Conservation (phyloP, 192 early-diverging fungal species). For the Lunasporangiospora selenospora region DNA sequence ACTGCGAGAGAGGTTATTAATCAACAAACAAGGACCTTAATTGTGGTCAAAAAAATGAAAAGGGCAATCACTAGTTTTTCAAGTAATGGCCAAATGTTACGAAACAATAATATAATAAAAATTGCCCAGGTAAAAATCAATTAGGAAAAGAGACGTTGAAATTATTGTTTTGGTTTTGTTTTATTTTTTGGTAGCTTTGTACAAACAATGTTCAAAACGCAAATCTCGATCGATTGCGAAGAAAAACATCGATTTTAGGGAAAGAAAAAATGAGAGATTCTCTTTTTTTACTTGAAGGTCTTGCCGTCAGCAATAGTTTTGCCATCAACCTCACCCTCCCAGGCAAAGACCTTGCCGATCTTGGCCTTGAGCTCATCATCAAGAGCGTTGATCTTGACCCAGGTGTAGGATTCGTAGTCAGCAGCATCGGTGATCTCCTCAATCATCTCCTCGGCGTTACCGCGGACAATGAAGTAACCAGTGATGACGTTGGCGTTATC, state of each 20-base stretch:
- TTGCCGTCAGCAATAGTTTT: conserved; percentile 85
- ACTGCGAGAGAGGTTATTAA: too few species aligned
- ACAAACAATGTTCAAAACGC: too few species aligned
- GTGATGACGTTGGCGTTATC: conserved; percentile 89
- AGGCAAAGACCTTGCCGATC: conserved; percentile 61
- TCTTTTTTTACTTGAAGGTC: conserved; percentile 74
- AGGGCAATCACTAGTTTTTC: too few species aligned
- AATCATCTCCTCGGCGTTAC: conserved; percentile 50
- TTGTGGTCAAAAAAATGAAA: too few species aligned
- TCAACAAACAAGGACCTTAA: too few species aligned
- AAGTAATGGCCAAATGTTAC: neutral
- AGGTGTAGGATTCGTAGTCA: conserved; percentile 90
- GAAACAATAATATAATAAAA: conserved; percentile 2
- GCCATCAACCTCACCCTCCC: conserved; percentile 83
- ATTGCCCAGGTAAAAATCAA: too few species aligned
- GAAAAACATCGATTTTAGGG: too few species aligned
- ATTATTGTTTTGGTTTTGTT: too few species aligned
- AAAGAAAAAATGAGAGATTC: too few species aligned
- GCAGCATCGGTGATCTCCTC: conserved; percentile 69
- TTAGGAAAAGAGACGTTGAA: too few species aligned
- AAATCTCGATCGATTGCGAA: too few species aligned
- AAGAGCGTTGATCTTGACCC: conserved; percentile 77
- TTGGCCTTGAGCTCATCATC: conserved; percentile 58
- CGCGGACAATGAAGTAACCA: conserved; percentile 96
- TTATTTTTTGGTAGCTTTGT: too few species aligned